Conservation (phyloP, 768 basidiomycete species). For the Hygrophorus russula region DNA sequence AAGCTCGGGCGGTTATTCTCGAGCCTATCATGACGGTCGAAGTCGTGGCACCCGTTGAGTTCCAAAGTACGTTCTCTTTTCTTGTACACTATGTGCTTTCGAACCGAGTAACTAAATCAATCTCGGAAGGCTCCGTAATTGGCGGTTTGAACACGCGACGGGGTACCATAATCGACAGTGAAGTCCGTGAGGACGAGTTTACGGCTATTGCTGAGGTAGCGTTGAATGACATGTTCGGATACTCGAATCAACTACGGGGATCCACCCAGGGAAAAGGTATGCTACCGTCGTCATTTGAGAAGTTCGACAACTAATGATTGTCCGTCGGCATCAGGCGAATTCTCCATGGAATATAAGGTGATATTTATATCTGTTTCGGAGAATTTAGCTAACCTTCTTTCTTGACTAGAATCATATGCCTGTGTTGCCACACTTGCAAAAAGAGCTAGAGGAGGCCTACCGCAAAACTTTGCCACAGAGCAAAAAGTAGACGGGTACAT, state of each 20-base stretch:
- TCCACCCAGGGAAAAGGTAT: conserved; percentile 92
- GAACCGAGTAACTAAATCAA: not conserved
- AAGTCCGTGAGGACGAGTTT: conserved; percentile 96
- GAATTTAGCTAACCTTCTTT: conserved; percentile 4
- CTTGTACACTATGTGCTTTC: not conserved
- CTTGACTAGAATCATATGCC: conserved; percentile 59
- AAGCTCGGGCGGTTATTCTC: conserved; percentile 69
- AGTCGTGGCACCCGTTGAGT: conserved; percentile 90
- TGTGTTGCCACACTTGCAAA: conserved; percentile 78
- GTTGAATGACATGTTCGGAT: conserved; percentile 97
- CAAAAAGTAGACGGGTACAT: conserved; percentile 3
- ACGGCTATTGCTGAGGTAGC: conserved; percentile 85
- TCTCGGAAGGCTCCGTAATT: conserved; percentile 62
- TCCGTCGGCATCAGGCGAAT: conserved; percentile 40
- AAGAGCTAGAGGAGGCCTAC: conserved; percentile 80
- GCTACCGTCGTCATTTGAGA: not conserved
- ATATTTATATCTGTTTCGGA: conserved; percentile 11
- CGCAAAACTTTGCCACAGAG: conserved; percentile 40
- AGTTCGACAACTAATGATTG: too few species aligned
- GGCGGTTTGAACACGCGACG: conserved; percentile 87
- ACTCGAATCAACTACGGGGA: conserved; percentile 86
- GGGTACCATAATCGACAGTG: conserved; percentile 91
- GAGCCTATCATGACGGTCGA: conserved; percentile 99
- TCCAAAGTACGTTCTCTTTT: conserved; percentile 55
- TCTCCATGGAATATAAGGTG: conserved; percentile 73